A percentile compares a stretch with the other conserved stretches of the same genome.
These are phyloP conservation scores for Penicillium nucicola DNA, from an alignment of 495 filamentous ascomycete species.

Conservation along the genomic window DNA sequence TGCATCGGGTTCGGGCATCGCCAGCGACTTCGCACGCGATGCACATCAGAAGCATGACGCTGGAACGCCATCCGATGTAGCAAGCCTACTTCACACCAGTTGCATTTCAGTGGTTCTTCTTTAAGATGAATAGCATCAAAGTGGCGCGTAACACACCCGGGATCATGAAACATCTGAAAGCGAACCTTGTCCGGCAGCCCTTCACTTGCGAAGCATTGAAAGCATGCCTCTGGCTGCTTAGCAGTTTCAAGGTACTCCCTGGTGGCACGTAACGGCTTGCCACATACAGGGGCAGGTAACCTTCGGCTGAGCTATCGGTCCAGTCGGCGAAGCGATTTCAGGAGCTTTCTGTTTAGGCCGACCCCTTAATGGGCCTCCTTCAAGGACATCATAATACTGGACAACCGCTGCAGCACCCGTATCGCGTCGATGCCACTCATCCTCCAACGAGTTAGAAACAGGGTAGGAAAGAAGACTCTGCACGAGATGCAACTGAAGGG, in stretches of 20 bases:
- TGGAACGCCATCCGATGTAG: constrained; percentile 13
- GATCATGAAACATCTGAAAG: too few relatives aligned
- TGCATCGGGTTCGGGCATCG: constrained; percentile 6
- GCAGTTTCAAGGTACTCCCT: constrained; percentile 9
- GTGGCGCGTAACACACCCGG: too few relatives aligned
- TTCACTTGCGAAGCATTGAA: too few relatives aligned
- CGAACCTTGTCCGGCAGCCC: too few relatives aligned
- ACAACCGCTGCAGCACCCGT: constrained; percentile 1
- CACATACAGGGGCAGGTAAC: not conserved
- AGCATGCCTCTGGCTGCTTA: too few relatives aligned
- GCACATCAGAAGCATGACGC: constrained; percentile 11
- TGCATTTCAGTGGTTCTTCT: too few relatives aligned
- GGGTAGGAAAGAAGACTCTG: constrained; percentile 13
- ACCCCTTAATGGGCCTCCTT: constrained; percentile 13
- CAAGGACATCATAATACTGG: constrained; percentile 11
- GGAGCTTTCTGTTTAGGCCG: constrained; percentile 6
- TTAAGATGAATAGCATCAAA: too few relatives aligned
- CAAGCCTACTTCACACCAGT: constrained; percentile 14
- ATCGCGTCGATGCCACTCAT: constrained; percentile 16
- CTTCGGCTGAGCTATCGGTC: not conserved
- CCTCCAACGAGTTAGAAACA: constrained; percentile 12
- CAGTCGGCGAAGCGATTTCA: not conserved
- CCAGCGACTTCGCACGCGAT: constrained; percentile 13
- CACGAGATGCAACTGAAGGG: constrained; percentile 5
- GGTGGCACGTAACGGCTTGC: constrained; percentile 4